Evolutionary conservation across 345 rosid genomes (phyloP), one percentile per base, ranked within the genome.

Genomic region (Moricandia arvensis): DNA sequence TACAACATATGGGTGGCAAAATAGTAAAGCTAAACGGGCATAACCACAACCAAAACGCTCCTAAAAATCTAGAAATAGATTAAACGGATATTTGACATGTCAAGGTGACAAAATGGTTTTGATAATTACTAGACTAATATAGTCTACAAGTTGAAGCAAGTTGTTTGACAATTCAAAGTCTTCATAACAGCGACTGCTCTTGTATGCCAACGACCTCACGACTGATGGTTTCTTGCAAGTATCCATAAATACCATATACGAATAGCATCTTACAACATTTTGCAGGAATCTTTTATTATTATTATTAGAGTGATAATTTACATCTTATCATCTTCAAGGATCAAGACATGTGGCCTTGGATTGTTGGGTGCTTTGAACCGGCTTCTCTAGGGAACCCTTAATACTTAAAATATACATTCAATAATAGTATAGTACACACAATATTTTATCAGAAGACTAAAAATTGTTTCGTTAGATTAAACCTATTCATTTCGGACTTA

Each of bases 141-240:
- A 70, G 75, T 76, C 47, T 58, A 71, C 55, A 51, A 65, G 68
- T 45, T 12, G 63, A 71, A 49, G 72, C 68, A 77, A 77, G 67
- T 55, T 65, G 72, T 71, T 65, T 57, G 72, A 71, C 57, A 43
- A 47, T 71, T 57, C 66, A 4, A 18, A 35, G 68, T 77, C 72
- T 77, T 65, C 72, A 58, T 8, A 71, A 77, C 55, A 71, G 72
- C 47, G 80, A 77, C 34, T 77, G 80, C 76, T 65, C 5, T 66
- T 67, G 76, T 71, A 65, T 71, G 80, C 63, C 68, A 77, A 49
- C 16, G 80, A 77, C 80, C 71, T 65, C 5, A 65, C 9, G 9
- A 59, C 29, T 58, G 61, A 63, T 30, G 21, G 45, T 77, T 77
- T 71, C 80, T 66, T 77, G 80, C 63, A 77, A 71, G 76, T 47